Base-by-base conservation (phyloP, 495 filamentous ascomycete genomes). In the Penicillium canescens region DNA sequence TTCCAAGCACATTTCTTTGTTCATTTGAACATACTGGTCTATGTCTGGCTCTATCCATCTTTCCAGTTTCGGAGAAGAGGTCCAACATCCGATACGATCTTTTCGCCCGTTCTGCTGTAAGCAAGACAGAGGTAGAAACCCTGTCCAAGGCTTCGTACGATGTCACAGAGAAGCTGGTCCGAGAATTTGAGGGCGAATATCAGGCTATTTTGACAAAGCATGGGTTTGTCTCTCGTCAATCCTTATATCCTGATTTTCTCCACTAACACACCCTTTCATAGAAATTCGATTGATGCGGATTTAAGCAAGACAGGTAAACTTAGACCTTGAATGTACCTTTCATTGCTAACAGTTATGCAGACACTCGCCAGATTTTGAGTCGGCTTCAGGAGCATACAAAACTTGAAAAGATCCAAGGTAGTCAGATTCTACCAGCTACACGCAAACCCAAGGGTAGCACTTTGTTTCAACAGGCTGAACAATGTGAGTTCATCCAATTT, bases 401-500 rank as follows among this genome's bases (percentile, higher is more conserved):
- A 37, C 23, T 68, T n/a, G 71, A 74, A 28, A 67, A 55, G 37
- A 39, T 45, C 0, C 41, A 45, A 36, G 66, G 69, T 0, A 23
- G 41, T 31, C 62, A 55, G 34, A 61, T 74, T 40, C 53, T 55
- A 26, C 71, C 71, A 1, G 68, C 71, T 0, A 67, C 57, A 57
- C 61, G 60, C 45, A 56, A 72, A 20, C 69, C 67, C 1, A 58
- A 68, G 31, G 52, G 57, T 2, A 71, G 69, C 43, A 46, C 54
- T 1, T 57, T 58, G 20, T 74, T 71, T 43, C 62, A 71, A 18
- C 62, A 67, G 26, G 71, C 71, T 13, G 69, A 74, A 16, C 62
- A 74, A 38, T 41, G 71, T 74, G 23, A 57, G 71, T 65, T 1
- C 1, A 10, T 21, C 1, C 10, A 14, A 4, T 16, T 35, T 2